Percentiles rank a stretch among this genome's conserved stretches.
These are phyloP conservation scores for Quercus tomentella DNA, from an alignment of 331 rosid genomes.

Conservation along the genomic window DNA sequence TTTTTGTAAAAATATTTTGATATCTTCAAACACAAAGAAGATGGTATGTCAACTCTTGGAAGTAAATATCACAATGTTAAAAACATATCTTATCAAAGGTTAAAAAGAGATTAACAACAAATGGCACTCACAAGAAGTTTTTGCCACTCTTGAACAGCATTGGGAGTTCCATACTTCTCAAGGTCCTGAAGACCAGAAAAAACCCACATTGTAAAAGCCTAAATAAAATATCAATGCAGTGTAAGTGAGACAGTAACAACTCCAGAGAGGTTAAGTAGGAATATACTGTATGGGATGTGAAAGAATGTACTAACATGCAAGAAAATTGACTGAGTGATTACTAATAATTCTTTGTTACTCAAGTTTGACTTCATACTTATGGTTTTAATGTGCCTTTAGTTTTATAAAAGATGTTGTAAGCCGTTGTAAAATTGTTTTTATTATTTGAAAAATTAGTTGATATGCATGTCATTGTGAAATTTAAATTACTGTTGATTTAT, in stretches of 20 bases:
- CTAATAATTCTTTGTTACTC: background rate
- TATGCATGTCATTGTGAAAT: background rate
- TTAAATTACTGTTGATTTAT: background rate
- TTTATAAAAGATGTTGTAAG: background rate
- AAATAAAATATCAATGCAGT: background rate
- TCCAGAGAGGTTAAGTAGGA: background rate
- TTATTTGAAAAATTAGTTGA: background rate
- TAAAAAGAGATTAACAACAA: background rate
- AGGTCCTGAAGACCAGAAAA: slow-evolving; percentile 56
- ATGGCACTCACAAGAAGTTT: slow-evolving; percentile 67
- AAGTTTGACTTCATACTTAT: background rate
- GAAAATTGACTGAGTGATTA: background rate
- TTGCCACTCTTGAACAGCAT: slow-evolving; percentile 80
- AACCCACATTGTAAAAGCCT: background rate
- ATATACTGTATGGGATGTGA: background rate
- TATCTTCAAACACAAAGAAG: background rate
- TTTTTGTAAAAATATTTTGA: background rate
- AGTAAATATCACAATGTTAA: background rate
- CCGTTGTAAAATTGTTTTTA: background rate
- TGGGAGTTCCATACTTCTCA: slow-evolving; percentile 70
- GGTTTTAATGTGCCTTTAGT: background rate
- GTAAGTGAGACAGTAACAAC: background rate
- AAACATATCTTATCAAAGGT: background rate
- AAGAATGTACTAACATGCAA: background rate
- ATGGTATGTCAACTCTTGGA: background rate